These are phyloP conservation scores for Leccinum boreale DNA, from an alignment of 768 basidiomycete genomes.

Conservation along the genomic window DNA sequence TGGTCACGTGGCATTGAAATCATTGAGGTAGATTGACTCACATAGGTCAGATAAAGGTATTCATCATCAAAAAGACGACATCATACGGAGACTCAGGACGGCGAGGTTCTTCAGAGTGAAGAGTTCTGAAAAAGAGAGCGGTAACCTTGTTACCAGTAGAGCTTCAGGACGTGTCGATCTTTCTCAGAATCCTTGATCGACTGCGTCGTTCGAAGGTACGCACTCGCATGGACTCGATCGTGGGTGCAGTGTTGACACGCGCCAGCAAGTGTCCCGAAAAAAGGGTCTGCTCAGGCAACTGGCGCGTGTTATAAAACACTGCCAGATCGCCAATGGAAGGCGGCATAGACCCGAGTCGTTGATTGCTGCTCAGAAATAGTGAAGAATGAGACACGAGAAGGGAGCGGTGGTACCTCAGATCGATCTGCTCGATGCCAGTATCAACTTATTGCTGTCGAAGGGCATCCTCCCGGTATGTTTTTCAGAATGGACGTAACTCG, in stretches of 20 bases:
- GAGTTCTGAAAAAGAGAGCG: conserved; percentile 50
- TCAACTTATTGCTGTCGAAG: conserved; percentile 42
- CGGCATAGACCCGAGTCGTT: conserved; percentile 48
- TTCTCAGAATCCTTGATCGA: conserved; percentile 33
- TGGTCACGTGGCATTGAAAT: conserved; percentile 1
- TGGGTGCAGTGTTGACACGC: conserved; percentile 37
- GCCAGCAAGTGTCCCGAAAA: conserved; percentile 25
- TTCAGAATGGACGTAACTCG: conserved; percentile 28
- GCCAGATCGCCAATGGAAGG: conserved; percentile 44
- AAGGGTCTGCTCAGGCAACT: conserved; percentile 30
- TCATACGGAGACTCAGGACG: conserved; percentile 62
- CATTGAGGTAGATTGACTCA: conserved; percentile 33
- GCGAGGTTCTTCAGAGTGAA: conserved; percentile 56
- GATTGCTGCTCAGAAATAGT: conserved; percentile 29
- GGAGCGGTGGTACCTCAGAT: too few relatives aligned
- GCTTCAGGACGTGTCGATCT: conserved; percentile 48
- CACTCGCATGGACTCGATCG: conserved; percentile 17
- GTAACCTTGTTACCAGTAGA: conserved; percentile 55
- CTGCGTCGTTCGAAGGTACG: conserved; percentile 27
- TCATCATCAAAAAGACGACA: not conserved
- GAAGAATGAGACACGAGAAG: conserved; percentile 4
- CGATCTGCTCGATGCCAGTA: conserved; percentile 32
- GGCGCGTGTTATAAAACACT: conserved; percentile 43
- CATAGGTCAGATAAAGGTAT: conserved; percentile 46
- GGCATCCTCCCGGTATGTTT: conserved; percentile 43